Percentiles rank a stretch among this genome's conserved stretches.
Conservation (phyloP, 2,329 filamentous ascomycete species). For the Zymoseptoria brevis region DNA sequence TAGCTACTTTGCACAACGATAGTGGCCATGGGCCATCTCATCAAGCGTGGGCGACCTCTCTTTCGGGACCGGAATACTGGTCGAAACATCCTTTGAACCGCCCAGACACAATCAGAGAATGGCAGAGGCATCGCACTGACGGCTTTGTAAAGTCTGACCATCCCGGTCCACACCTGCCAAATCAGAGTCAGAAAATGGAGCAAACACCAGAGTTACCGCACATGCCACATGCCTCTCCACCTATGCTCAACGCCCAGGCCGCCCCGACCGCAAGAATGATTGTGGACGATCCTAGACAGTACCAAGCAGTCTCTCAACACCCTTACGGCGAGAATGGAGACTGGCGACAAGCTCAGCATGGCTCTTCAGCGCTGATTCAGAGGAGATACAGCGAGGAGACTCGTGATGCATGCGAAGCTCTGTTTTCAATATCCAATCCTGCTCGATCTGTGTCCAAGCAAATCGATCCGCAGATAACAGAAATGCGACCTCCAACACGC, state of each 20-base stretch:
- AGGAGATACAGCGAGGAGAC: constrained; percentile 17
- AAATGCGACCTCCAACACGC: neutral
- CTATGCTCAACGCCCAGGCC: neutral
- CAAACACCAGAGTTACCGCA: neutral
- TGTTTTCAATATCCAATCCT: constrained; percentile 17
- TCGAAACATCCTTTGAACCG: constrained; percentile 10
- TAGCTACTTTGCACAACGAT: constrained; percentile 6
- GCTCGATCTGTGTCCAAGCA: neutral
- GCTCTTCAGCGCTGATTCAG: constrained; percentile 1
- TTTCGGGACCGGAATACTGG: constrained; percentile 19
- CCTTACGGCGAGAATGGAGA: neutral
- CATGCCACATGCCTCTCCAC: neutral
- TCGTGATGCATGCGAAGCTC: constrained; percentile 15
- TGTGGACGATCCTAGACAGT: neutral
- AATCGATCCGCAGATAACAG: neutral
- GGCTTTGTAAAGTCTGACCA: neutral
- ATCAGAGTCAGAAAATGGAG: neutral
- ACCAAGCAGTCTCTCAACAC: neutral
- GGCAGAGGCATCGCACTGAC: constrained; percentile 9
- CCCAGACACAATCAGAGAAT: constrained; percentile 12
- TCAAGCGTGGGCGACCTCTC: constrained; percentile 14
- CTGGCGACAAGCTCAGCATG: constrained; percentile 5
- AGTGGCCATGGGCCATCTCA: constrained; percentile 10
- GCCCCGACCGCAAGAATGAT: neutral
- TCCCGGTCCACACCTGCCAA: neutral